A percentile compares a stretch with the other conserved stretches of the same genome.
These are phyloP conservation scores for Mortierella sp. DNA, from an alignment of 371 early-diverging fungal species.

Conservation along the genomic window DNA sequence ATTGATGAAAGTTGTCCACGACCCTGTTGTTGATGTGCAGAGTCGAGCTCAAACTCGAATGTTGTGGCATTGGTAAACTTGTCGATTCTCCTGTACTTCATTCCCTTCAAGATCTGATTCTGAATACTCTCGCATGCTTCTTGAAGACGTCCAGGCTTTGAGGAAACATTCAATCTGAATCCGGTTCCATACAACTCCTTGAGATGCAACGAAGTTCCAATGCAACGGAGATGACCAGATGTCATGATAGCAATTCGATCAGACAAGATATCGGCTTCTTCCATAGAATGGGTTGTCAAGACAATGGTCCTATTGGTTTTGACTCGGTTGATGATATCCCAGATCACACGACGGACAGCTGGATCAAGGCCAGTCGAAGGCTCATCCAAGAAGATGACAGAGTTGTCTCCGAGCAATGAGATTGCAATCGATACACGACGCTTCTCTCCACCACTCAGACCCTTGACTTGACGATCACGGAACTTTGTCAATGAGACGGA, in stretches of 20 bases:
- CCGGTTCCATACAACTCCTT: constrained; percentile 81
- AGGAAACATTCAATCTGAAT: constrained; percentile 64
- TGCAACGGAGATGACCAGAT: constrained; percentile 71
- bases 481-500: constrained; percentile 66
- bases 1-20: constrained; percentile 55
- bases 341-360: constrained; percentile 76
- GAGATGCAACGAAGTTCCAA: constrained; percentile 68
- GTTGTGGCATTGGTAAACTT: constrained; percentile 61
- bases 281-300: constrained; percentile 80
- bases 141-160: constrained; percentile 5
- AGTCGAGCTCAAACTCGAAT: constrained; percentile 64
- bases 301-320: constrained; percentile 70
- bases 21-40: constrained; percentile 18
- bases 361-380: constrained; percentile 76
- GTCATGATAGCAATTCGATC: constrained; percentile 78
- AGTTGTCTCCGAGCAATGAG: constrained; percentile 61
- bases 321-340: constrained; percentile 74
- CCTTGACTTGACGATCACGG: constrained; percentile 64
- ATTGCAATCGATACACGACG: constrained; percentile 68
- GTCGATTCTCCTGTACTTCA: constrained; percentile 45
- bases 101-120: constrained; percentile 17
- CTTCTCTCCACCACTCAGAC: constrained; percentile 69
- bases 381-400: constrained; percentile 68
- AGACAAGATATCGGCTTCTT: constrained; percentile 78
- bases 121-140: constrained; percentile 54